These are phyloP conservation scores for Tricholoma sp. DNA, from an alignment of 768 basidiomycete genomes.

Conservation along the genomic window DNA sequence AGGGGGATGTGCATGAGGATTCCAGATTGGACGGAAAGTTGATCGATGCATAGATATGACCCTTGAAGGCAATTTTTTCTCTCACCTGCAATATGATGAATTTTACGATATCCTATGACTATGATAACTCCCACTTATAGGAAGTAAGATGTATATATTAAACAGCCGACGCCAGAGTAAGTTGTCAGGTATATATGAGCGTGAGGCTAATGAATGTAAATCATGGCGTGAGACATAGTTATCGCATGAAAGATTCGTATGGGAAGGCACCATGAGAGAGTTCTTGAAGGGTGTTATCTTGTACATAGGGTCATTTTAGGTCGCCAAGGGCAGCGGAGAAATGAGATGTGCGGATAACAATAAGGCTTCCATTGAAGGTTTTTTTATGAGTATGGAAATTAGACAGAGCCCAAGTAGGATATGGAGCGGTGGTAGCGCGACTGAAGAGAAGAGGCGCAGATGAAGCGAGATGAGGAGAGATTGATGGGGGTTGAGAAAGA, in stretches of 20 bases:
- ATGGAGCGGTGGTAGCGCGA: slow-evolving; percentile 8
- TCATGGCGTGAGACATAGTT: neutral
- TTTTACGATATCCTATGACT: slow-evolving; percentile 5
- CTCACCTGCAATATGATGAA: slow-evolving; percentile 5
- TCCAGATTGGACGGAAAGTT: slow-evolving; percentile 43
- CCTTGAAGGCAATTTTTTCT: slow-evolving; percentile 4
- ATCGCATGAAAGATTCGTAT: neutral
- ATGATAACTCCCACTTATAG: slow-evolving; percentile 1
- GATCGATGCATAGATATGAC: slow-evolving; percentile 52
- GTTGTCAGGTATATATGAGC: neutral
- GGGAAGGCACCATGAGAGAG: neutral
- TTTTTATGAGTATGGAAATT: neutral
- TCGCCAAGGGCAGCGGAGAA: neutral
- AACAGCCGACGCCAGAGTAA: neutral
- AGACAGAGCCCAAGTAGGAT: slow-evolving; percentile 1
- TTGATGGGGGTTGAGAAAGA: too few relatives aligned
- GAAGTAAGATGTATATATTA: neutral
- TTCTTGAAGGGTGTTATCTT: neutral
- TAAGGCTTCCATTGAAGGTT: slow-evolving; percentile 1
- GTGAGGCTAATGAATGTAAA: neutral
- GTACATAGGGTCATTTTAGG: neutral
- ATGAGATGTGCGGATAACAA: slow-evolving; percentile 5
- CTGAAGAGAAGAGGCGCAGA: neutral
- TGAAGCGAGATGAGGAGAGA: neutral
- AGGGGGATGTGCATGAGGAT: slow-evolving; percentile 39